Conservation (phyloP, 176 grass and related monocot species). For the Ensete glaucum region DNA sequence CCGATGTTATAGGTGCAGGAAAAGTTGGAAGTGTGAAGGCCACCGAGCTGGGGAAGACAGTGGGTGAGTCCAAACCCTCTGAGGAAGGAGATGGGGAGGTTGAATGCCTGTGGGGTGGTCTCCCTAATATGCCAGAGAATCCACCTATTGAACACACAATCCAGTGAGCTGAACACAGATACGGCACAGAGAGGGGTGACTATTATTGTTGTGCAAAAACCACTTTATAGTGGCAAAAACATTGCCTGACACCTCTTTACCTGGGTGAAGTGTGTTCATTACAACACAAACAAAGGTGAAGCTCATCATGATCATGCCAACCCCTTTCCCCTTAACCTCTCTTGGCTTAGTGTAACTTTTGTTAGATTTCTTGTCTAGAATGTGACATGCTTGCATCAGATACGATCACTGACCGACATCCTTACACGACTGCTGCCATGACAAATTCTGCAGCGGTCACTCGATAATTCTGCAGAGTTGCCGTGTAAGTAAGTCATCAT, state of each 20-base stretch:
- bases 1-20: conserved; percentile 17
- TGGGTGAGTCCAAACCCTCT: conserved; percentile 3
- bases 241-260: neutral
- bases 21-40: conserved; percentile 19
- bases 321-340: too few relatives aligned
- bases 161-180: neutral
- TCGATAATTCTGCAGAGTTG: neutral
- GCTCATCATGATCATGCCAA: neutral
- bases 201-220: neutral
- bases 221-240: neutral
- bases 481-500: neutral
- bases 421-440: neutral
- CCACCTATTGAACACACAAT: neutral
- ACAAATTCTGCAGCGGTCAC: neutral
- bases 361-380: neutral
- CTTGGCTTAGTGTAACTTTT: too few relatives aligned
- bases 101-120: neutral
- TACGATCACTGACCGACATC: neutral
- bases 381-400: neutral
- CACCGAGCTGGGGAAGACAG: conserved; percentile 14
- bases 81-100: neutral
- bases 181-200: neutral
- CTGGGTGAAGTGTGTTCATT: neutral
- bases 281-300: neutral
- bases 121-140: neutral